Evolutionary conservation across 805 yeast species (phyloP), one percentile per base, ranked within the genome.

Genomic region (Lipomyces orientalis): DNA sequence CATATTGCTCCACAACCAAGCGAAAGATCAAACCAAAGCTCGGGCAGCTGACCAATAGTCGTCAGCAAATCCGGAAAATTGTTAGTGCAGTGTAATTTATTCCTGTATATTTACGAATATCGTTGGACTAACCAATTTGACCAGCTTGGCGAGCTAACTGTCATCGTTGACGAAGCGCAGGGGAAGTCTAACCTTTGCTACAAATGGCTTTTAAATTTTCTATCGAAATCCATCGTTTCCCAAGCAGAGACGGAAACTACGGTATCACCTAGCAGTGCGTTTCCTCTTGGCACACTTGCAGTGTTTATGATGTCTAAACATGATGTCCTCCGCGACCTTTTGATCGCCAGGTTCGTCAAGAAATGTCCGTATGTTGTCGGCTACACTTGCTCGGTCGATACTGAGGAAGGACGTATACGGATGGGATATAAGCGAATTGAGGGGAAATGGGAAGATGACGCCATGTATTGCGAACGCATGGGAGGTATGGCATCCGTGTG

Each of bases 201-300:
- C 73, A 77, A 83, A 43, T 93, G 96, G 93, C 83, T 90, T 6
- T 79, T 93, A 46, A 95, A 95, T 75, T 89, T 89, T 75, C 84
- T 90, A 35, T 90, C 97, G 4, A 95, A 95, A 75, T 90, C 94
- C 2, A 80, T 93, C 1, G 91, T 95, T 0, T 86, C 90, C 34
- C 99, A 95, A 79, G 94, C 98, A 0, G 98, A 93, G 78, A 86
- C 96, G 0, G 99, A 95, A 78, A 93, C 92, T 8, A 83, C 90
- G 16, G 96, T 90, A 0, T 86, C 88, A 66, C 88, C 96, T 1
- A 85, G 86, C 55, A 87, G 93, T 2, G 90, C 97, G 0, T 74
- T 90, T 8, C 97, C 99, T 0, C 79, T 95, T 57, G 97, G 91
- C 0, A 84, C 84, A 73, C 78, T 94, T 43, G 81, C 94, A 0